Conservation (phyloP, 2,329 filamentous ascomycete species). For the Ophidiomyces ophidiicola region DNA sequence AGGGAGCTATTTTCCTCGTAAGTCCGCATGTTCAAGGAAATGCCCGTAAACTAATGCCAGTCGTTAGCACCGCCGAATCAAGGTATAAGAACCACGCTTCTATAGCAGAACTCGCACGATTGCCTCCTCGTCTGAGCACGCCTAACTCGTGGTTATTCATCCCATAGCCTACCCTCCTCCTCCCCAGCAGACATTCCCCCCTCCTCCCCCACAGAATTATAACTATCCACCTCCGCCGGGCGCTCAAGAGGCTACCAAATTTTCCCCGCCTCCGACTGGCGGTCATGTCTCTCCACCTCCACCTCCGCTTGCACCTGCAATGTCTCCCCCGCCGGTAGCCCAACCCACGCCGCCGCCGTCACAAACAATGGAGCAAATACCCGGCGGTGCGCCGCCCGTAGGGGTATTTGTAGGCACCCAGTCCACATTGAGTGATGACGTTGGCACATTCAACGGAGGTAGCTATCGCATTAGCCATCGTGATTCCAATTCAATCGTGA, state of each 20-base stretch:
- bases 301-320: slow-evolving; percentile 12
- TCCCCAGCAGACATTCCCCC: slow-evolving; percentile 9
- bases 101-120: background rate
- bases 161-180: slow-evolving; percentile 12
- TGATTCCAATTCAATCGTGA: slow-evolving; percentile 80
- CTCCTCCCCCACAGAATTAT: slow-evolving; percentile 13
- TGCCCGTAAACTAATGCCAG: background rate
- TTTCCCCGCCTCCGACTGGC: slow-evolving; percentile 7
- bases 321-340: slow-evolving; percentile 19
- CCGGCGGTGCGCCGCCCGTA: slow-evolving; percentile 31
- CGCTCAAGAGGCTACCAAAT: slow-evolving; percentile 4
- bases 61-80: slow-evolving; percentile 3
- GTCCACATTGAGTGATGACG: slow-evolving; percentile 60
- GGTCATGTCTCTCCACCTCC: slow-evolving; percentile 13
- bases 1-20: slow-evolving; percentile 22
- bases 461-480: slow-evolving; percentile 88
- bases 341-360: slow-evolving; percentile 10
- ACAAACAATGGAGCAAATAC: slow-evolving; percentile 5
- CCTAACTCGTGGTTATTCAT: background rate
- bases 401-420: slow-evolving; percentile 53
- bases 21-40: slow-evolving; percentile 2
- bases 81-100: slow-evolving; percentile 2
- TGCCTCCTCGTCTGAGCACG: background rate
- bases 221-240: slow-evolving; percentile 10
- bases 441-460: slow-evolving; percentile 94